These are phyloP conservation scores for Candida oleophila DNA, from an alignment of 805 yeast species.

Conservation along the genomic window DNA sequence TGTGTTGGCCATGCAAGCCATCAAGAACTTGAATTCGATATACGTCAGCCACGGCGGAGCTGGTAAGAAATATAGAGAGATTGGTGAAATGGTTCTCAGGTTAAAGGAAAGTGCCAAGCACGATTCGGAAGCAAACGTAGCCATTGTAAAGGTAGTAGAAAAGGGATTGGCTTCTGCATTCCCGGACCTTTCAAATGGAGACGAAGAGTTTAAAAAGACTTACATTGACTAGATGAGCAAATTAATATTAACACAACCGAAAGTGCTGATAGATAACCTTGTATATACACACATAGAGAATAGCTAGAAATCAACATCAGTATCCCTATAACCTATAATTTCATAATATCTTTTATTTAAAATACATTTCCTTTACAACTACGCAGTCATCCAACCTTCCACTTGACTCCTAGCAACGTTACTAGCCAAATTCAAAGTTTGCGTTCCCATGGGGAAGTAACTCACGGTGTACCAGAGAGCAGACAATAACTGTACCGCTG, in stretches of 20 bases:
- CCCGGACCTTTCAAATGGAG: conserved; percentile 25
- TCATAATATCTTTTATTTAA: not conserved
- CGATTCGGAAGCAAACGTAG: conserved; percentile 43
- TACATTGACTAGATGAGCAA: conserved; percentile 12
- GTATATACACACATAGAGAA: conserved; percentile 8
- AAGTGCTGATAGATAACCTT: not conserved
- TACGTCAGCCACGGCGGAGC: conserved; percentile 21
- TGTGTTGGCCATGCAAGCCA: conserved; percentile 44
- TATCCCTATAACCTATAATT: no score
- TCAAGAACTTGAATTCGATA: conserved; percentile 41
- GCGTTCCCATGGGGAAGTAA: conserved; percentile 47
- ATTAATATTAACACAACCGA: not conserved
- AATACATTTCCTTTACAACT: conserved; percentile 3
- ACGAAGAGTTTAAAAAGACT: conserved; percentile 13
- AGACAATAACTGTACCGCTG: conserved; percentile 37
- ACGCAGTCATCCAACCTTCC: conserved; percentile 41
- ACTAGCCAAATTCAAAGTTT: conserved; percentile 41
- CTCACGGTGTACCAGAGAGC: conserved; percentile 48
- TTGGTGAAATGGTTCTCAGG: conserved; percentile 30
- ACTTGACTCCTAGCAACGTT: conserved; percentile 45
- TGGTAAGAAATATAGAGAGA: conserved; percentile 13
- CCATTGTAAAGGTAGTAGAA: conserved; percentile 42
- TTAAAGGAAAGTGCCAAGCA: conserved; percentile 28
- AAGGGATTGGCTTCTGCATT: conserved; percentile 35
- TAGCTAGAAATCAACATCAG: not conserved